phyloP scores from a whole-genome alignment of 2,329 filamentous ascomycete species.

The Colletotrichum graminicola region DNA sequence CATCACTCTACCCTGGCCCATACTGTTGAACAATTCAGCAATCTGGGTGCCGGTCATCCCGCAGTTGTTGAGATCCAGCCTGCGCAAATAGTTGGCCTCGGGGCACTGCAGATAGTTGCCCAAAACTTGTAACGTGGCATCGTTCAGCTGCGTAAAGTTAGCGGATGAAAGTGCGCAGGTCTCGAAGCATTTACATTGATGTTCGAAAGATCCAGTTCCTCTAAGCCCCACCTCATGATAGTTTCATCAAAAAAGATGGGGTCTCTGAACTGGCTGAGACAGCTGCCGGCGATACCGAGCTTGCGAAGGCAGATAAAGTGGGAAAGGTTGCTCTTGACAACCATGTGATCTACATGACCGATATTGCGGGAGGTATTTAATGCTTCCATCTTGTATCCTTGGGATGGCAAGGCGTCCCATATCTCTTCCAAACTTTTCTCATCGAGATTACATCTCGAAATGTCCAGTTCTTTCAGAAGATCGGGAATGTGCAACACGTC shows the following conservation, averaged over 20 bases:
- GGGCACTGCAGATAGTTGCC: constrained; percentile 59
- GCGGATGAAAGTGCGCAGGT: constrained; percentile 34
- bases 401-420: constrained; percentile 61
- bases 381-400: constrained; percentile 59
- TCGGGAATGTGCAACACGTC: constrained; percentile 47
- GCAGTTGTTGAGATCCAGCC: constrained; percentile 64
- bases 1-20: constrained; percentile 62
- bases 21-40: constrained; percentile 63
- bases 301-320: constrained; percentile 59
- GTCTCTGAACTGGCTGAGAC: constrained; percentile 59
- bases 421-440: constrained; percentile 62
- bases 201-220: constrained; percentile 67
- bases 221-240: constrained; percentile 60
- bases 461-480: constrained; percentile 60
- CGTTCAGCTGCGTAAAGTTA: constrained; percentile 56
- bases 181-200: constrained; percentile 59
- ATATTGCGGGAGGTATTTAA: constrained; percentile 67
- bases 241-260: constrained; percentile 61
- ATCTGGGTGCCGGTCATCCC: constrained; percentile 64
- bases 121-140: constrained; percentile 61
- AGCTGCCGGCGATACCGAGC: constrained; percentile 64
- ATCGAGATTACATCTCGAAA: constrained; percentile 64
- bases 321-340: constrained; percentile 58
- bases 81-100: constrained; percentile 56
- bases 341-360: constrained; percentile 62